Evolutionary conservation across 208 protist species (phyloP), one percentile per base, ranked within the genome.

Genomic region (Trypanosoma conorhini): DNA sequence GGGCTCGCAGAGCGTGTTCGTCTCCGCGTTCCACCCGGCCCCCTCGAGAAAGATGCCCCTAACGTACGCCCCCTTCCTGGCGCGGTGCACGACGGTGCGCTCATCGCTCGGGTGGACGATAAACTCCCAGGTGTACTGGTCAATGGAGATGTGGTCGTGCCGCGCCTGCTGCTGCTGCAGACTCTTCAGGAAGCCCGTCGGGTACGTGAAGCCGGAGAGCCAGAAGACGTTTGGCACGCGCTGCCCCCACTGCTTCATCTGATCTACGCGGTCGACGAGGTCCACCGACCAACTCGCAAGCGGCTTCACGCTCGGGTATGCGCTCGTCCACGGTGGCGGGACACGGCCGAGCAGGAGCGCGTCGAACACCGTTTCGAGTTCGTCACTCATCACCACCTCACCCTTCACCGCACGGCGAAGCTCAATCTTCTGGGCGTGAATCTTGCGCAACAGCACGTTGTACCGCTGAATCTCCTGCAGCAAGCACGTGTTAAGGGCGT

Each of bases 151-250:
- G 62, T 87, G 85, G 58, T 96, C 95, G 30, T 79, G 72, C 48
- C 98, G 82, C 10, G 97, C 96, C 60, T 96, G 84, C 56, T 95
- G 91, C 79, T 99, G 98, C 80, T 99, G 91, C 52, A 99, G 75
- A 22, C 94, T 95, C 72, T 99, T 99, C 54, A 99, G 86, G 83
- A 99, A 99, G 54, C 97, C 98, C 10, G 97, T 99, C 19, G 98
- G 98, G 84, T 99, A 99, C n/a, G 98, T 99, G 77, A 99, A 99
- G 60, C 98, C 98, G 42, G 94, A 86, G 40, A 99, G 91, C 98
- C 98, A 99, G 77, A 99, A 99, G 19, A 98, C 91, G 24, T 89
- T 97, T 46, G 98, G 98, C 24, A 87, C 89, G 19, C 90, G 87
- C 67, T 95, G 86, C 13, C 88, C 91, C 97, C 97, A 99, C 73